Percentiles rank a stretch among this genome's conserved stretches.
Conservation (phyloP, 331 rosid species). For the Acacia concinna region DNA sequence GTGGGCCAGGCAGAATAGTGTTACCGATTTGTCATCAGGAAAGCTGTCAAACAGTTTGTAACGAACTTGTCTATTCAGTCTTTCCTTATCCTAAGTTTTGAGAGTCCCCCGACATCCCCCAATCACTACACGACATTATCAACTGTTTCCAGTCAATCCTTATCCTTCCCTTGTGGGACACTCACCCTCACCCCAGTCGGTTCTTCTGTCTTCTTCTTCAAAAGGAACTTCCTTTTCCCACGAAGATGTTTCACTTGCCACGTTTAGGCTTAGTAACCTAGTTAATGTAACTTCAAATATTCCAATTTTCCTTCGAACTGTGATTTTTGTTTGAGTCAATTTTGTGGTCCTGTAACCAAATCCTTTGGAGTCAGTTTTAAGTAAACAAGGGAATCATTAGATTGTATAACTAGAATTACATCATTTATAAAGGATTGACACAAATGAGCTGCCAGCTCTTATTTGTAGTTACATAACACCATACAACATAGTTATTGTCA, state of each 20-base stretch:
- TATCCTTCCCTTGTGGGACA: constrained; percentile 37
- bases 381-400: neutral
- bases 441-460: constrained; percentile 40
- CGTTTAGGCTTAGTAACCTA: neutral
- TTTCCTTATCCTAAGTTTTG: constrained; percentile 38
- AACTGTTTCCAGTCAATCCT: constrained; percentile 10
- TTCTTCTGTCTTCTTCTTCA: constrained; percentile 29
- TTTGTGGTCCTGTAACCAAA: neutral
- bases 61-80: constrained; percentile 46
- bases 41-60: constrained; percentile 34
- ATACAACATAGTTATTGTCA: constrained; percentile 15
- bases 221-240: neutral
- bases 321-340: neutral
- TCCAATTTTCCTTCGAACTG: neutral
- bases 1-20: constrained; percentile 42
- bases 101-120: too few relatives aligned
- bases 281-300: neutral
- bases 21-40: constrained; percentile 14
- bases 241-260: neutral
- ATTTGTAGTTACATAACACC: constrained; percentile 24
- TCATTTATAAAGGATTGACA: constrained; percentile 26
- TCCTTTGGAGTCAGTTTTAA: neutral
- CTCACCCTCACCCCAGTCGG: neutral
- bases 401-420: neutral
- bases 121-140: constrained; percentile 10